Evolutionary conservation across 1,284 basidiomycete species (phyloP), one percentile per base, ranked within the genome.

Genomic region (Pseudomicrostroma phylloplanum): DNA sequence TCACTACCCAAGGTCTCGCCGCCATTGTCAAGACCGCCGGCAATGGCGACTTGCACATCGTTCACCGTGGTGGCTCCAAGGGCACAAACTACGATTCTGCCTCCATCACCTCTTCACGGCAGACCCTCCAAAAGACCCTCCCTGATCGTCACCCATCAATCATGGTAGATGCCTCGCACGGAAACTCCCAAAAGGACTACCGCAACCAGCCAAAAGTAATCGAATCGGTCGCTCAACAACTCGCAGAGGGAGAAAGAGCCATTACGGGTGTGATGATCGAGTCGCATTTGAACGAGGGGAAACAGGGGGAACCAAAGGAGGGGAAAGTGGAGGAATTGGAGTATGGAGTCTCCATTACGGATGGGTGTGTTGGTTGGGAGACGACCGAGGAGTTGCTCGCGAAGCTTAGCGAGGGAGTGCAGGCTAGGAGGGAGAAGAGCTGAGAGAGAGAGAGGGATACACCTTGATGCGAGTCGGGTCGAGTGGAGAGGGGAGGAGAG

Each of bases 181-280:
- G 78, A 56, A 79, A 79, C 66, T 74, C 72, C 59, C 70, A 73
- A 63, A 79, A 79, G 68, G 78, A 79, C 66, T 78, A 59, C 68
- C 69, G 78, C 59, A 79, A 79, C 66, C 78, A 79, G 63, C 70
- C 75, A 57, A 74, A 80, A 65, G 77, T 94, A 55, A 81, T 93
- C 58, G 85, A 86, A 58, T 81, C 85, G 73, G 85, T 96, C 70
- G 89, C 88, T 78, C 81, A 81, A 19, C 93, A 97, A 81, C 85
- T 97, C 61, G 83, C 80, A 11, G 84, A 84, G 8, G 92, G 92
- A 55, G 86, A 92, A 70, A 84, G 81, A 63, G 83, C 85, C 61
- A 90, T 97, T 80, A 92, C 90, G 1, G 93, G 94, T 65, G 90
- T 96, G 69, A 96, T 97, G 93, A 86, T 98, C 79, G 94, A 98